These are phyloP conservation scores for Bryum argenteum DNA, from an alignment of 225 moss, liverwort and hornwort species.

Conservation along the genomic window DNA sequence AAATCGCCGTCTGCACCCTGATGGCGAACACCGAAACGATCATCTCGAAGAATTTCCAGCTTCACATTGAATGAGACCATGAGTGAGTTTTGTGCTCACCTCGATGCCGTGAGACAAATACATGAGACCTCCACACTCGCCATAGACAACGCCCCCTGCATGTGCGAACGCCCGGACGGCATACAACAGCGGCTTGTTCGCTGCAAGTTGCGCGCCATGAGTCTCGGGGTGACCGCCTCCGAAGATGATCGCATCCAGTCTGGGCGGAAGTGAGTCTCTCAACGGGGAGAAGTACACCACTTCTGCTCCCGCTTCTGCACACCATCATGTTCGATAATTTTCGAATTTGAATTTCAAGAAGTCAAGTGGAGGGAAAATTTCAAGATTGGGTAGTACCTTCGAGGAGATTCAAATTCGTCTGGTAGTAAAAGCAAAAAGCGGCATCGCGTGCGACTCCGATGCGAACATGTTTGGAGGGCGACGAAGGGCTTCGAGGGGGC, in stretches of 20 bases:
- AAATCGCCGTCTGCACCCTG: not conserved
- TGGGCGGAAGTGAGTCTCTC: constrained; percentile 57
- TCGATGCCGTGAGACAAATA: constrained; percentile 66
- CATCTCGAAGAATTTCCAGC: not conserved
- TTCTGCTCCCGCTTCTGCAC: constrained; percentile 63
- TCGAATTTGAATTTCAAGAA: too few species aligned
- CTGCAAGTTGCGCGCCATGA: constrained; percentile 48
- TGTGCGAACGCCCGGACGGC: constrained; percentile 60
- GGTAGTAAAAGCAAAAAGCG: constrained; percentile 67
- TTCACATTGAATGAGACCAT: too few species aligned
- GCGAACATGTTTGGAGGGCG: constrained; percentile 52
- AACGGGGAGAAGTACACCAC: constrained; percentile 61
- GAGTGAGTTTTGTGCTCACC: constrained; percentile 25
- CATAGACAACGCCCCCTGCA: constrained; percentile 64
- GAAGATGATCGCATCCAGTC: constrained; percentile 59
- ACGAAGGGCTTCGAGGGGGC: constrained; percentile 22
- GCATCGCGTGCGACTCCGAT: constrained; percentile 62
- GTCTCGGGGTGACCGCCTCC: constrained; percentile 64
- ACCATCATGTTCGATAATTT: not conserved
- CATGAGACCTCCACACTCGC: constrained; percentile 70
- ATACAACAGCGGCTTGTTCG: constrained; percentile 62
- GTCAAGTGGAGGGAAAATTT: too few species aligned
- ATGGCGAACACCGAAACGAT: not conserved
- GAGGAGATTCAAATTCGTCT: constrained; percentile 50
- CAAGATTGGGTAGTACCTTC: constrained; percentile 32